phyloP scores from a whole-genome alignment of 1,284 basidiomycete genomes.

The Ceratobasidium sp. region DNA sequence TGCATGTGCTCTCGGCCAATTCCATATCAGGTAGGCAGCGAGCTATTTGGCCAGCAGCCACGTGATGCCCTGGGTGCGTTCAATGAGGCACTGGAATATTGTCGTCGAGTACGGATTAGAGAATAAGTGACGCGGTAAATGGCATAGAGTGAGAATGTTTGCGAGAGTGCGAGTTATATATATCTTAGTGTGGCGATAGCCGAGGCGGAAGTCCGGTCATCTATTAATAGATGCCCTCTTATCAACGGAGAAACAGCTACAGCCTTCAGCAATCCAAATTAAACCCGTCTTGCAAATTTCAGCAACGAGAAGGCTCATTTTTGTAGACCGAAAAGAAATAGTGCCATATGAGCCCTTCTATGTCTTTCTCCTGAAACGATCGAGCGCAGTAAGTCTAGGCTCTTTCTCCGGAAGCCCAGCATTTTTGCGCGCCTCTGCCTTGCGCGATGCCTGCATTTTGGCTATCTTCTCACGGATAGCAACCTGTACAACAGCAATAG shows the following conservation, averaged over 20 bases:
- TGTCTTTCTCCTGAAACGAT: conserved; percentile 63
- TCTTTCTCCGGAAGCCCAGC: conserved; percentile 54
- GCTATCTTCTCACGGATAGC: conserved; percentile 75
- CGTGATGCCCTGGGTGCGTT: neutral
- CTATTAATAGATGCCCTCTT: neutral
- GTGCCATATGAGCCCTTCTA: neutral
- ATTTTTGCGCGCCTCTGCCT: conserved; percentile 58
- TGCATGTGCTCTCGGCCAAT: conserved; percentile 9
- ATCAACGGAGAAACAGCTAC: neutral
- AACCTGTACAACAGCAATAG: conserved; percentile 57
- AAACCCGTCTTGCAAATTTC: neutral
- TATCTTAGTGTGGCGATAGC: neutral
- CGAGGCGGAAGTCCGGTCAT: neutral
- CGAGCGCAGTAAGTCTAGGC: conserved; percentile 64
- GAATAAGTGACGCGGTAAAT: neutral
- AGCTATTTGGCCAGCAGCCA: neutral
- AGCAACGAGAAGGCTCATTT: neutral
- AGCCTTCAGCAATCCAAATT: neutral
- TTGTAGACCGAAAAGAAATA: neutral
- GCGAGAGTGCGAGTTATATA: neutral
- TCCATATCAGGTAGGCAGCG: neutral
- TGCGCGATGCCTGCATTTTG: conserved; percentile 54
- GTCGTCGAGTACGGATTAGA: neutral
- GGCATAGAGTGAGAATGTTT: no score
- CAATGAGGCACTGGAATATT: neutral